A percentile compares a stretch with the other conserved stretches of the same genome.
phyloP scores from a whole-genome alignment of 2,329 filamentous ascomycete species.

The Clarireedia sp. region DNA sequence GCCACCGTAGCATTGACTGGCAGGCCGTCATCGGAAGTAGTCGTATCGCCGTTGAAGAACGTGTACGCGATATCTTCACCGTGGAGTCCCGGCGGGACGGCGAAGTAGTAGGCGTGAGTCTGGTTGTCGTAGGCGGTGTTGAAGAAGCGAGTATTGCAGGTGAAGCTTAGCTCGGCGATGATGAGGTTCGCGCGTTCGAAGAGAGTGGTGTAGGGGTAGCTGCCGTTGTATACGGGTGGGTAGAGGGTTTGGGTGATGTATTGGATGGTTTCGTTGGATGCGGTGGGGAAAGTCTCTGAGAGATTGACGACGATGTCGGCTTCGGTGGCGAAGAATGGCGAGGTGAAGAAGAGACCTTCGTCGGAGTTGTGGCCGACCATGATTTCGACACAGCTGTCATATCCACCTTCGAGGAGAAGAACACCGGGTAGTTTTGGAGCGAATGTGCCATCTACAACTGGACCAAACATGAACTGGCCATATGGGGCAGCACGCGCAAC shows the following conservation, averaged over 20 bases:
- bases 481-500: slow-evolving; percentile 23
- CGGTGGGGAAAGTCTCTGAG: slow-evolving; percentile 15
- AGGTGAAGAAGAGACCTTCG: slow-evolving; percentile 29
- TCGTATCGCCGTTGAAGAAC: slow-evolving; percentile 38
- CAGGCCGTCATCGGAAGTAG: slow-evolving; percentile 17
- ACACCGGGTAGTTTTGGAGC: slow-evolving; percentile 38
- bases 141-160: slow-evolving; percentile 46
- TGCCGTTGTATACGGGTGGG: slow-evolving; percentile 39
- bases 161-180: slow-evolving; percentile 37
- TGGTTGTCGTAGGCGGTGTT: slow-evolving; percentile 37
- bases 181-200: slow-evolving; percentile 36
- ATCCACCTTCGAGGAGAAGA: slow-evolving; percentile 37
- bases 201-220: slow-evolving; percentile 36
- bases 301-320: slow-evolving; percentile 9
- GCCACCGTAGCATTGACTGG: slow-evolving; percentile 30
- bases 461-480: slow-evolving; percentile 37
- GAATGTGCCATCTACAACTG: slow-evolving; percentile 41
- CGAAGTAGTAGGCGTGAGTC: slow-evolving; percentile 45
- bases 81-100: slow-evolving; percentile 44
- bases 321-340: slow-evolving; percentile 26
- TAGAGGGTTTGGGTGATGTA: slow-evolving; percentile 40
- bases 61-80: slow-evolving; percentile 44
- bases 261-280: slow-evolving; percentile 11
- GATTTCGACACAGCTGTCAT: slow-evolving; percentile 36
- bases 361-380: slow-evolving; percentile 39